Base-by-base conservation (phyloP, 140 eudicot genomes). In the Cichorium intybus region DNA sequence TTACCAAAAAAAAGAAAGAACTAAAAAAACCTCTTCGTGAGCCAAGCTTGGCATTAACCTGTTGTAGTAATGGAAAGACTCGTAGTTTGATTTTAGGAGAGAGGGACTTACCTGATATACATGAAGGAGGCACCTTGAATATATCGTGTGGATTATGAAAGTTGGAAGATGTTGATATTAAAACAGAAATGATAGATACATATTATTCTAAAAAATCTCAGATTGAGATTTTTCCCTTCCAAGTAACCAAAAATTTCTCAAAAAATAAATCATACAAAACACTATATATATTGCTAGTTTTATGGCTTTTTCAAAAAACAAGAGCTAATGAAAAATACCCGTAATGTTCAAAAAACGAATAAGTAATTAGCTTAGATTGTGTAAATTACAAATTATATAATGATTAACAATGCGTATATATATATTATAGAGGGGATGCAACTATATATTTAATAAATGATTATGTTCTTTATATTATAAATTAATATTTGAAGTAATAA, bases 401-500 rank as follows among this genome's bases (percentile, higher is more conserved):
- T 15, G 4, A 15, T 39, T 39, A 2, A 43, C 10, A 43, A 43
- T 41, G 18, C n/a, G n/a, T n/a, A n/a, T n/a, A 41, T 43, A n/a
- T 43, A 4, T 43, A 20, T 43, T 43, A 4, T 15, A 24, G 26
- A 51, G 33, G 10, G 49, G 16, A 41, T 48, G 20, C 66, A 61
- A 55, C 9, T 34, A 31, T 22, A 24, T 22, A 33, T 29, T 17
- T 17, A 14, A 56, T 47, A 20, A 65, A 12, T 33, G 24, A 5
- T 43, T 31, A 34, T 55, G 48, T 39, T 16, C 41, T 47, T 62
- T 6, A 22, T 41, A 46, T 61, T 56, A 28, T 33, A 53, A 26
- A 53, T 51, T 56, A 71, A 61, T 26, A 29, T 43, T 31, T 46
- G 23, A 27, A 77, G 18, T 49, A 34, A 45, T 65, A 56, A 64